Evolutionary conservation across 352 stramenopile genomes (phyloP).

Genomic region (Phytophthora litchii): DNA sequence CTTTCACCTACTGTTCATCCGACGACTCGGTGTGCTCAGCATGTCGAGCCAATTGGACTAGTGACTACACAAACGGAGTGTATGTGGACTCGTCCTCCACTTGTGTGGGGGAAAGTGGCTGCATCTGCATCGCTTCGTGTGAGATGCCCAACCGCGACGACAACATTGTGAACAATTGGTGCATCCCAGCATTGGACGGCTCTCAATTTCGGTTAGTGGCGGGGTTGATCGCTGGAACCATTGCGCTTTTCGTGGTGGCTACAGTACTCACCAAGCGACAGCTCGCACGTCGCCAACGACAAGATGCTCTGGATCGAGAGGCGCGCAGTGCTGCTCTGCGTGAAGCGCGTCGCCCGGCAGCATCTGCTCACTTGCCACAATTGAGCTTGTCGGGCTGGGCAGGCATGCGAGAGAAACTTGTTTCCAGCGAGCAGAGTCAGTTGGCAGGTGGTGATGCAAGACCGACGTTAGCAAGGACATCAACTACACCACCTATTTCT

Average conservation of each 20-base stretch:
- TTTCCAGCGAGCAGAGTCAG: slow-evolving; percentile 34
- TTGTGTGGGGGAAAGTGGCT: slow-evolving; percentile 44
- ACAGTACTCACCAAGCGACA: slow-evolving; percentile 30
- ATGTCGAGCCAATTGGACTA: slow-evolving; percentile 36
- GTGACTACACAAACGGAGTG: slow-evolving; percentile 7
- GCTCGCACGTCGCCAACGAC: slow-evolving; percentile 20
- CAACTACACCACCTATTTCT: slow-evolving; percentile 15
- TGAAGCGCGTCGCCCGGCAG: slow-evolving; percentile 17
- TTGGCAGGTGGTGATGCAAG: slow-evolving; percentile 12
- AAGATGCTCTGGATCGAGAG: slow-evolving; percentile 19
- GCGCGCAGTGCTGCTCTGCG: slow-evolving; percentile 15
- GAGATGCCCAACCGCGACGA: slow-evolving; percentile 31
- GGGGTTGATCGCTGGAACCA: slow-evolving; percentile 26
- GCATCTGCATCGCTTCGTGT: slow-evolving; percentile 51
- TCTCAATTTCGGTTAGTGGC: slow-evolving; percentile 37
- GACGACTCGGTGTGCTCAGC: slow-evolving; percentile 34
- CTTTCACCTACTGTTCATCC: slow-evolving; percentile 46
- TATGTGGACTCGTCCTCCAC: slow-evolving; percentile 20
- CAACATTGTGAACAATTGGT: slow-evolving; percentile 35
- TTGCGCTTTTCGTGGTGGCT: slow-evolving; percentile 34
- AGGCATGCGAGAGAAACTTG: slow-evolving; percentile 53
- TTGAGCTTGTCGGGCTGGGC: slow-evolving; percentile 59
- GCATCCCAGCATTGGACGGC: slow-evolving; percentile 26
- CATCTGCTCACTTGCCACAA: slow-evolving; percentile 29
- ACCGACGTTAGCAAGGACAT: slow-evolving; percentile 25